phyloP scores from a whole-genome alignment of 805 yeast genomes.

The Saturnispora besseyi region DNA sequence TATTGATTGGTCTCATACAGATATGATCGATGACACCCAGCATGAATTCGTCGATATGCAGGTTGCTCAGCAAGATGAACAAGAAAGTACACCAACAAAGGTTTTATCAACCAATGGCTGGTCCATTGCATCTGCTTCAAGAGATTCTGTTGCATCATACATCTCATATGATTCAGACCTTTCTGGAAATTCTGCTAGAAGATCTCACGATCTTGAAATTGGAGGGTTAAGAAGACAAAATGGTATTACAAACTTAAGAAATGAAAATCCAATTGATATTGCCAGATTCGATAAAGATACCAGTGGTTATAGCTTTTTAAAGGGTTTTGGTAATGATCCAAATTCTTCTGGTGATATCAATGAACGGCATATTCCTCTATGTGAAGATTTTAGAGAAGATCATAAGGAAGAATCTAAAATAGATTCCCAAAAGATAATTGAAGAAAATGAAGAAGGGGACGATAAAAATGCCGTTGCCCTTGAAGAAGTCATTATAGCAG shows the following conservation, averaged over 20 bases:
- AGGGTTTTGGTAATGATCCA: background rate
- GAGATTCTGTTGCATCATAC: conserved; percentile 30
- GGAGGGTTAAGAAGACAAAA: conserved; percentile 38
- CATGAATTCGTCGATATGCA: conserved; percentile 11
- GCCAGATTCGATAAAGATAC: background rate
- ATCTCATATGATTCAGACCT: conserved; percentile 52
- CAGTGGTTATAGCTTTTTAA: background rate
- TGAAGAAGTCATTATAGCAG: background rate
- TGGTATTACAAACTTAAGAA: conserved; percentile 41
- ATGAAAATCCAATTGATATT: background rate
- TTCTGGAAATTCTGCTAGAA: conserved; percentile 22
- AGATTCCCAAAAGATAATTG: background rate
- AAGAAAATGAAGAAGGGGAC: background rate
- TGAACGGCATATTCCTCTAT: too few relatives aligned
- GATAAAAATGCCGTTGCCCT: background rate
- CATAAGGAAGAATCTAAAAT: background rate
- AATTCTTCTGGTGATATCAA: background rate
- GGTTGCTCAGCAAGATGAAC: conserved; percentile 5
- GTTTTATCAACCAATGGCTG: conserved; percentile 5
- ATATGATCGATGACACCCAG: conserved; percentile 17
- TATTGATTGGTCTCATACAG: conserved; percentile 28
- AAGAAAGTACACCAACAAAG: conserved; percentile 8
- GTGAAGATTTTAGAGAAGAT: background rate
- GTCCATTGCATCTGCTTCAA: conserved; percentile 6
- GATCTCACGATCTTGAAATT: conserved; percentile 14